phyloP scores from a whole-genome alignment of 805 yeast genomes.

The Zygotorulaspora chibaensis region DNA sequence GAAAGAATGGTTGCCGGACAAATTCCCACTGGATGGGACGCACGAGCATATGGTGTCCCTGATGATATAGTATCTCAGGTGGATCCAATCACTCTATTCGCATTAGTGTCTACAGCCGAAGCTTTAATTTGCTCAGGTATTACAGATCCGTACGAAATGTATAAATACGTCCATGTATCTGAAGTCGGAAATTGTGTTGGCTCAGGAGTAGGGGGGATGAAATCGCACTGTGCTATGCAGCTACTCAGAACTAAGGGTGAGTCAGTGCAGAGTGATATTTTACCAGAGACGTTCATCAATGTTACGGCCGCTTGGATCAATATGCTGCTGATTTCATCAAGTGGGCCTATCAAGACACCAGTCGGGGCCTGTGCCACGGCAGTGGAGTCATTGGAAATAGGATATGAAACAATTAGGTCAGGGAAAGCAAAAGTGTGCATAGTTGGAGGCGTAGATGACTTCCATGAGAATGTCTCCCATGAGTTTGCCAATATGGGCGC shows the following conservation, averaged over 20 bases:
- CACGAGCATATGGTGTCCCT: constrained; percentile 73
- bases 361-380: constrained; percentile 96
- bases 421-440: constrained; percentile 82
- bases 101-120: constrained; percentile 78
- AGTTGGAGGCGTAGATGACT: constrained; percentile 91
- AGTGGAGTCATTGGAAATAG: constrained; percentile 80
- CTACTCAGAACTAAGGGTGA: constrained; percentile 70
- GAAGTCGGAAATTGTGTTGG: constrained; percentile 92
- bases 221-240: constrained; percentile 83
- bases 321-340: constrained; percentile 78
- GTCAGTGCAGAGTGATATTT: constrained; percentile 81
- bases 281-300: constrained; percentile 87
- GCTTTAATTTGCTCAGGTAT: constrained; percentile 78
- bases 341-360: constrained; percentile 90
- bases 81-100: constrained; percentile 79
- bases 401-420: constrained; percentile 73
- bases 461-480: constrained; percentile 85
- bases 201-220: constrained; percentile 91
- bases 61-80: constrained; percentile 79
- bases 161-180: constrained; percentile 85
- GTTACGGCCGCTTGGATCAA: constrained; percentile 94
- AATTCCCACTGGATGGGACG: constrained; percentile 88
- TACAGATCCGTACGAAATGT: constrained; percentile 88
- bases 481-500: constrained; percentile 94
- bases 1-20: constrained; percentile 42